Base-by-base conservation (phyloP, 805 yeast genomes). In the Lachancea kluyveri region DNA sequence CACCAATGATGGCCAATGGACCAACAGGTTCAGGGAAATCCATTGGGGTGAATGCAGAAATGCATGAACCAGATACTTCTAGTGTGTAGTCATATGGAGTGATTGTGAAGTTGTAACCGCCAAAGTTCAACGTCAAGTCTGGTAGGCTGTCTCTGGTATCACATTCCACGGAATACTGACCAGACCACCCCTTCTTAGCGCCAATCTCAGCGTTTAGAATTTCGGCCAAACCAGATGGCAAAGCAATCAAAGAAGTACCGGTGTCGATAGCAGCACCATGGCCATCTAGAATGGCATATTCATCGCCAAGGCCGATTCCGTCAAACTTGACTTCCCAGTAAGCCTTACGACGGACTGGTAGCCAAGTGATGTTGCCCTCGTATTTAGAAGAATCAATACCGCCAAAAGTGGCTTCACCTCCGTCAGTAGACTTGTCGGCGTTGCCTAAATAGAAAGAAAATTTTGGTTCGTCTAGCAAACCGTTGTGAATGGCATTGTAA, bases 231-330 rank as follows among this genome's bases (percentile, higher is more conserved):
- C 92, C 90, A 17, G 95, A 79, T 48, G 98, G 98, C 56, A 92
- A 71, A 29, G 95, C 87, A 61, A 92, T 82, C 61, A 92, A 73
- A 21, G 97, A 90, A 43, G 98, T 92, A 65, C 98, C 98, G 37
- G 98, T 92, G 63, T 92, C 98, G 57, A 92, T 87, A 40, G 95
- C 96, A 52, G 96, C 98, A 60, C 98, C 98, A 41, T 87, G 79
- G 53, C 67, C 67, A 46, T 71, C 74, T 53, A 92, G 75, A 48
- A 70, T 74, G 30, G 97, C 96, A 54, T 73, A 83, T 65, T 92
- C 95, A 46, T 82, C 83, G 52, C 98, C 98, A 42, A 92, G 72
- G 26, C 88, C 84, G 58, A 92, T 70, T 48, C 95, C 88, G 49
- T 86, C 86, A 48, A 92, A 81, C 48, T 80, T 75, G 39, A 92